phyloP scores from a whole-genome alignment of 345 rosid genomes.

The Euclidium syriacum region DNA sequence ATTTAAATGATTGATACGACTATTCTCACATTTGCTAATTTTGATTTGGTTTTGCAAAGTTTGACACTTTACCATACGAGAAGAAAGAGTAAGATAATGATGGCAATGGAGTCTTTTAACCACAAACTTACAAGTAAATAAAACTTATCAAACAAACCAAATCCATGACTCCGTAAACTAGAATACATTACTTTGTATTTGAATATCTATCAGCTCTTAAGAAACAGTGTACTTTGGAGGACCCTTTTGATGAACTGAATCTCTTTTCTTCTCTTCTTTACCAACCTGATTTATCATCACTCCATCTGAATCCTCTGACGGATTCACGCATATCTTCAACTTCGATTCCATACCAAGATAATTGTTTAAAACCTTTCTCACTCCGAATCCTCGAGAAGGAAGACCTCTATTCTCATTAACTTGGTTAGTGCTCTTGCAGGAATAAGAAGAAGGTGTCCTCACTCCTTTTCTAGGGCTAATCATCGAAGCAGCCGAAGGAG shows the following conservation, averaged over 20 bases:
- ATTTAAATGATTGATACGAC: not conserved
- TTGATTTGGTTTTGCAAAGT: not conserved
- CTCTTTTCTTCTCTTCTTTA: conserved; percentile 22
- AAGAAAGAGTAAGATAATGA: not conserved
- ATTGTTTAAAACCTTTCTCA: conserved; percentile 63
- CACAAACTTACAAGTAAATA: not conserved
- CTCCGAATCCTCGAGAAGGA: conserved; percentile 81
- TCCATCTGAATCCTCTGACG: conserved; percentile 37
- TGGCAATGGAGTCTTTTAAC: too few species aligned
- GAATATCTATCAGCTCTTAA: conserved; percentile 16
- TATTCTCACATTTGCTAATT: not conserved
- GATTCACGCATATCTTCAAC: conserved; percentile 46
- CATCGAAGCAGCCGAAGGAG: conserved; percentile 39
- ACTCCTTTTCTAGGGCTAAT: conserved; percentile 66
- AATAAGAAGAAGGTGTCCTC: conserved; percentile 54
- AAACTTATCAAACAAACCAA: conserved; percentile 10
- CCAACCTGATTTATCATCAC: not conserved
- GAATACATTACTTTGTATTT: not conserved
- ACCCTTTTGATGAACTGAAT: conserved; percentile 28
- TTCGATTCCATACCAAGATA: conserved; percentile 77
- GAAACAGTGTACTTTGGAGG: conserved; percentile 44
- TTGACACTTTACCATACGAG: conserved; percentile 5
- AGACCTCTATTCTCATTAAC: conserved; percentile 22
- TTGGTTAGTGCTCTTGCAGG: conserved; percentile 36
- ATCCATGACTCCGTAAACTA: conserved; percentile 1